Conservation (phyloP, 768 basidiomycete genomes). For the Trametes cubensis region DNA sequence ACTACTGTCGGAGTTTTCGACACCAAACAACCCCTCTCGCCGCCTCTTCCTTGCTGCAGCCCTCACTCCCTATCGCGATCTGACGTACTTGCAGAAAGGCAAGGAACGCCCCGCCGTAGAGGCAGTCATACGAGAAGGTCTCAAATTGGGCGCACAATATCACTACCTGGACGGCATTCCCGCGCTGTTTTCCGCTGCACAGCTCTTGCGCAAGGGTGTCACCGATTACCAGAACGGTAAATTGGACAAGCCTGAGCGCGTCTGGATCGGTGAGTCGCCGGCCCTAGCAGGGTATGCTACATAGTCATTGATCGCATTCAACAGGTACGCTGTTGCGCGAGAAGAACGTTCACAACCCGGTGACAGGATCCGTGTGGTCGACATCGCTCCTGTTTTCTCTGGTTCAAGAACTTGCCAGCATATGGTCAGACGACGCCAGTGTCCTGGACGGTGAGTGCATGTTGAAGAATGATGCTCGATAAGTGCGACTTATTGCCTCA, state of each 20-base stretch:
- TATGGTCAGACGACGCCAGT: slow-evolving; percentile 48
- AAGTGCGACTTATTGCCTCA: background rate
- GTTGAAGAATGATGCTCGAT: slow-evolving; percentile 10
- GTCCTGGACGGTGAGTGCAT: slow-evolving; percentile 47
- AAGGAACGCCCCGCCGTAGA: slow-evolving; percentile 62
- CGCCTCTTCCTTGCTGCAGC: slow-evolving; percentile 81
- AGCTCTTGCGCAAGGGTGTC: slow-evolving; percentile 40
- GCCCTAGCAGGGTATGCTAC: background rate
- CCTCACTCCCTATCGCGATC: slow-evolving; percentile 67
- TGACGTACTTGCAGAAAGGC: slow-evolving; percentile 69
- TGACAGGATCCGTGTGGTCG: slow-evolving; percentile 68
- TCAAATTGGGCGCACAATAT: slow-evolving; percentile 81
- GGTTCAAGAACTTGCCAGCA: slow-evolving; percentile 64
- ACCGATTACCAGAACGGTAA: slow-evolving; percentile 11
- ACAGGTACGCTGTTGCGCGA: slow-evolving; percentile 72
- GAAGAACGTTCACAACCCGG: slow-evolving; percentile 62
- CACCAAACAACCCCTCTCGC: slow-evolving; percentile 46
- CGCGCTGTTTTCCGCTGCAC: slow-evolving; percentile 58
- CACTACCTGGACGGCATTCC: slow-evolving; percentile 80
- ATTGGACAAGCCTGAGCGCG: slow-evolving; percentile 47
- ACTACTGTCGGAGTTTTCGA: slow-evolving; percentile 38
- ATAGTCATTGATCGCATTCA: background rate
- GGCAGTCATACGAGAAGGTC: slow-evolving; percentile 75
- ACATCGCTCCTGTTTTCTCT: slow-evolving; percentile 75
- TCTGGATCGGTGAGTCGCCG: slow-evolving; percentile 54